Evolutionary conservation across 2,329 filamentous ascomycete species (phyloP).

Genomic region (Diaporthe velutina): DNA sequence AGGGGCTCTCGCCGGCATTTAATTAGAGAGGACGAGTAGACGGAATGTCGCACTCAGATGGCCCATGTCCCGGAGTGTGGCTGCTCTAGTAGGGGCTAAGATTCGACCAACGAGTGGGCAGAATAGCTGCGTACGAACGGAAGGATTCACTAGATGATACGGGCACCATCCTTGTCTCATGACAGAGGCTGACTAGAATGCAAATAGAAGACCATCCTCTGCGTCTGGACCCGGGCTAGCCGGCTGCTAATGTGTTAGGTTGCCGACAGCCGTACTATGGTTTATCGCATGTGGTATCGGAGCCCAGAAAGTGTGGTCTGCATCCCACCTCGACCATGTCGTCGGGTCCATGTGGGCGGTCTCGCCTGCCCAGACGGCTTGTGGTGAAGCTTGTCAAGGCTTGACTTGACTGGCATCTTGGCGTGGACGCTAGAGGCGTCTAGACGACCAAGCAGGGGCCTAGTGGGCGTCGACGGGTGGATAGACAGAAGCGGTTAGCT

Average conservation of each 20-base stretch:
- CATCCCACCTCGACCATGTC: background rate
- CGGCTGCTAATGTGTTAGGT: background rate
- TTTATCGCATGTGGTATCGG: too few relatives aligned
- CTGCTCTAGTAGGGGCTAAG: background rate
- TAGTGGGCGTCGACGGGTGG: background rate
- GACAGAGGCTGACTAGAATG: background rate
- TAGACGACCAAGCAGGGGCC: background rate
- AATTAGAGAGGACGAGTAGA: background rate
- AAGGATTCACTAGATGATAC: background rate
- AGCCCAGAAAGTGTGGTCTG: too few relatives aligned
- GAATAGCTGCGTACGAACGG: background rate
- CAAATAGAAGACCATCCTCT: background rate
- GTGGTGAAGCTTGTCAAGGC: constrained; percentile 20
- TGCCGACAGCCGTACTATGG: background rate
- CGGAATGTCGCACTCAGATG: background rate
- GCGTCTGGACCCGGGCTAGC: background rate
- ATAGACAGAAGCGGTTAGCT: background rate
- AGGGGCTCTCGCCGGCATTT: constrained; percentile 17
- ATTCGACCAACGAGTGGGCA: background rate
- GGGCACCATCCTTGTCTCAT: background rate
- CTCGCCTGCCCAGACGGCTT: background rate
- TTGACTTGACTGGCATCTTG: constrained; percentile 27
- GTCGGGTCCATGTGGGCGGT: constrained; percentile 9
- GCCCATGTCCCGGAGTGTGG: constrained; percentile 4
- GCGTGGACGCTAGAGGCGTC: constrained; percentile 16